A percentile compares a stretch with the other conserved stretches of the same genome.
phyloP scores from a whole-genome alignment of 2,329 filamentous ascomycete genomes.

The Didymella exigua region DNA sequence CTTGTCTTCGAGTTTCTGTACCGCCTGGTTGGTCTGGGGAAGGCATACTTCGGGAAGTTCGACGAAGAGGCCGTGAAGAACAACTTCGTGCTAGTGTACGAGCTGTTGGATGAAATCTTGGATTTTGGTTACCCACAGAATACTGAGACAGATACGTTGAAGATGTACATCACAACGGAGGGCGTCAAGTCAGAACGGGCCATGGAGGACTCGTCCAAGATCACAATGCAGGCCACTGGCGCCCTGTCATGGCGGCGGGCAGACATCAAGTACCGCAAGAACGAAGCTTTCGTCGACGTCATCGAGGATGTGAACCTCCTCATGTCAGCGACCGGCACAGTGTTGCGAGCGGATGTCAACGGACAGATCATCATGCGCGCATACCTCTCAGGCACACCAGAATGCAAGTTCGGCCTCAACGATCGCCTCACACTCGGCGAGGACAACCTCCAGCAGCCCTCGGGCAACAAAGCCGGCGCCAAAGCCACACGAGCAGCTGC shows the following conservation, averaged over 20 bases:
- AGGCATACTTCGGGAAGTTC: slow-evolving; percentile 98
- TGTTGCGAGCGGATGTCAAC: slow-evolving; percentile 93
- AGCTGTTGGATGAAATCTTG: slow-evolving; percentile 95
- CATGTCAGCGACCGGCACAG: slow-evolving; percentile 96
- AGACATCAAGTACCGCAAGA: slow-evolving; percentile 98
- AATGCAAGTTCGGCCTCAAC: slow-evolving; percentile 99
- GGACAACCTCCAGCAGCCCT: slow-evolving; percentile 63
- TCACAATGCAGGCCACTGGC: slow-evolving; percentile 98
- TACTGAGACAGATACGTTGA: slow-evolving; percentile 96
- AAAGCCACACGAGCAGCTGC: slow-evolving; percentile 96
- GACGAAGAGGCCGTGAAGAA: slow-evolving; percentile 99
- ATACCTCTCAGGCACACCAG: slow-evolving; percentile 92
- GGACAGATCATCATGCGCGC: slow-evolving; percentile 99
- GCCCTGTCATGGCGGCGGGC: slow-evolving; percentile 96
- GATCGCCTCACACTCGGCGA: slow-evolving; percentile 89
- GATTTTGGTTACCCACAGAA: slow-evolving; percentile 99
- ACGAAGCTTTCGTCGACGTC: slow-evolving; percentile 98
- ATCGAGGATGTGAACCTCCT: slow-evolving; percentile 99
- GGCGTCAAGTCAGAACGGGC: slow-evolving; percentile 90
- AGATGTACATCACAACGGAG: slow-evolving; percentile 99
- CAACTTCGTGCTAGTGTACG: slow-evolving; percentile 98
- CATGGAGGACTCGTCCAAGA: slow-evolving; percentile 92
- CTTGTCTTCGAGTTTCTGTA: slow-evolving; percentile 98
- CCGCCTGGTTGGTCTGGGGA: slow-evolving; percentile 84
- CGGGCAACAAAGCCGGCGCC: slow-evolving; percentile 76